Evolutionary conservation across 805 yeast species (phyloP).

Genomic region (Metahyphopichia silvanorum): DNA sequence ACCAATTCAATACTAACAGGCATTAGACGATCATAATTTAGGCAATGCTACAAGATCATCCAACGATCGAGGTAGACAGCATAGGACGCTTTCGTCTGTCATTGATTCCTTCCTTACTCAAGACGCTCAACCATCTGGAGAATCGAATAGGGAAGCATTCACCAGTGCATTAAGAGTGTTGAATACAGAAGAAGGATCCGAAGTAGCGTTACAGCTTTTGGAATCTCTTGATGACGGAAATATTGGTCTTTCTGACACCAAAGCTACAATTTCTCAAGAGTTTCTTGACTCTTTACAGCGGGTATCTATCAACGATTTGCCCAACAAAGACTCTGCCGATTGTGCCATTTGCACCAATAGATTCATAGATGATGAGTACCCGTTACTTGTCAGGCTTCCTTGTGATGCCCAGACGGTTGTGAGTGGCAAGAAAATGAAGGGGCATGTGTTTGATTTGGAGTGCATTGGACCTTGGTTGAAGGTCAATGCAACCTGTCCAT

Average conservation of each 20-base stretch:
- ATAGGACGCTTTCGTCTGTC: conserved; percentile 29
- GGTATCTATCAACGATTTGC: conserved; percentile 34
- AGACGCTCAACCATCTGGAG: conserved; percentile 3
- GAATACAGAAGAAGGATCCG: conserved; percentile 28
- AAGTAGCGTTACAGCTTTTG: conserved; percentile 24
- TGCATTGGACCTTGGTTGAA: conserved; percentile 90
- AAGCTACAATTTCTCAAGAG: conserved; percentile 60
- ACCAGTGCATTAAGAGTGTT: conserved; percentile 28
- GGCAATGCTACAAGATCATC: conserved; percentile 1
- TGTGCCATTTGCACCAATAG: conserved; percentile 85
- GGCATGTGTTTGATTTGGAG: conserved; percentile 82
- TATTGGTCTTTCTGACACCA: not conserved
- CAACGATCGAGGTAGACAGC: conserved; percentile 17
- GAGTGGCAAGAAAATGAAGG: conserved; percentile 21
- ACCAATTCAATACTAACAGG: conserved; percentile 3
- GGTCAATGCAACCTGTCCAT: conserved; percentile 73
- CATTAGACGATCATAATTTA: conserved; percentile 39
- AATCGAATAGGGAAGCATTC: conserved; percentile 18
- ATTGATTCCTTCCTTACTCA: conserved; percentile 32
- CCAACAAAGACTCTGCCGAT: conserved; percentile 50
- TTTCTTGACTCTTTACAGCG: conserved; percentile 78
- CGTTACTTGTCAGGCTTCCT: conserved; percentile 72
- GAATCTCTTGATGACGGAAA: conserved; percentile 14
- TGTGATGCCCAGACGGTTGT: conserved; percentile 44
- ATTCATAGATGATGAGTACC: conserved; percentile 70